A percentile compares a stretch with the other conserved stretches of the same genome.
phyloP scores from a whole-genome alignment of 805 yeast species.

The Candida sanyiensis region DNA sequence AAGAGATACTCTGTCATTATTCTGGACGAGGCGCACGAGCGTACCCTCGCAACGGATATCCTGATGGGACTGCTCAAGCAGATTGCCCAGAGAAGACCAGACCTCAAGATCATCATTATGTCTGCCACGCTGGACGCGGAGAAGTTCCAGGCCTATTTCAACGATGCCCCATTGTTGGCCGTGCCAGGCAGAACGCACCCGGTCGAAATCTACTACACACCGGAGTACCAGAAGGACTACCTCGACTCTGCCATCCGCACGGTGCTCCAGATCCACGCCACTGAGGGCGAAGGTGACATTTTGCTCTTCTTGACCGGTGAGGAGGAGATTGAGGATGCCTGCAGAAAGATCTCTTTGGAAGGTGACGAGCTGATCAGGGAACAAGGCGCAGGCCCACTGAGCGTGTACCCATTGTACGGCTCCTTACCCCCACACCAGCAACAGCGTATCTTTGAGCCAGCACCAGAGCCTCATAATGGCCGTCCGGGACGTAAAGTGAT shows the following conservation, averaged over 20 bases:
- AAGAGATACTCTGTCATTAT: slow-evolving; percentile 81
- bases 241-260: slow-evolving; percentile 93
- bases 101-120: slow-evolving; percentile 89
- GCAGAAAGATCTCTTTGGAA: slow-evolving; percentile 80
- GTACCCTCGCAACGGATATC: slow-evolving; percentile 94
- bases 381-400: slow-evolving; percentile 81
- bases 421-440: slow-evolving; percentile 95
- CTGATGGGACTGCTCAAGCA: slow-evolving; percentile 91
- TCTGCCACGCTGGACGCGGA: slow-evolving; percentile 97
- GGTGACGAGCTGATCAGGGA: slow-evolving; percentile 86
- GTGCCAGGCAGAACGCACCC: slow-evolving; percentile 99
- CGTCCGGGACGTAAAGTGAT: slow-evolving; percentile 94
- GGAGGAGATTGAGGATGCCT: slow-evolving; percentile 97
- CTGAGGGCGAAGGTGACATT: slow-evolving; percentile 91
- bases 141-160: slow-evolving; percentile 86
- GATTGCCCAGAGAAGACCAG: slow-evolving; percentile 73
- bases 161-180: slow-evolving; percentile 87
- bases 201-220: slow-evolving; percentile 94
- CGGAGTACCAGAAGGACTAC: slow-evolving; percentile 93
- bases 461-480: slow-evolving; percentile 70
- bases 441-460: slow-evolving; percentile 87
- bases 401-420: slow-evolving; percentile 91
- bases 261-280: slow-evolving; percentile 92
- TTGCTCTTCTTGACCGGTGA: slow-evolving; percentile 89
- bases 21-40: slow-evolving; percentile 96